A percentile compares a stretch with the other conserved stretches of the same genome.
Evolutionary conservation across 108 stramenopile species (phyloP).

Genomic region (Fistulifera pelliculosa): DNA sequence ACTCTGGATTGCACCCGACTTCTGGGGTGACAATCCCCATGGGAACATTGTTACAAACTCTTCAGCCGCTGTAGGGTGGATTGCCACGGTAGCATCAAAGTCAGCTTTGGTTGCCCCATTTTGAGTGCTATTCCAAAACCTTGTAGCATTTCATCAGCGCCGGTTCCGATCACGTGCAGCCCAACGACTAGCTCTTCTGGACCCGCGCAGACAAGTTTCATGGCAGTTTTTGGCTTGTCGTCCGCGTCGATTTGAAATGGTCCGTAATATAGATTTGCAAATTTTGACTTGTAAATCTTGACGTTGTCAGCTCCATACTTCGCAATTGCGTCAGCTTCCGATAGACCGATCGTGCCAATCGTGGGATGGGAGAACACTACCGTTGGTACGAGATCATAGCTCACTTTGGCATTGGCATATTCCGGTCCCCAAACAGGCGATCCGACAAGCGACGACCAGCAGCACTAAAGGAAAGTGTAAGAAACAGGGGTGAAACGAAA

Average conservation of each 20-base stretch:
- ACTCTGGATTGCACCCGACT: slow-evolving; percentile 31
- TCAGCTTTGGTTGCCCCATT: slow-evolving; percentile 94
- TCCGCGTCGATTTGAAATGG: slow-evolving; percentile 52
- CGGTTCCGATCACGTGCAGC: slow-evolving; percentile 81
- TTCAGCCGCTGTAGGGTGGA: slow-evolving; percentile 94
- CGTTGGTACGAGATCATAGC: slow-evolving; percentile 72
- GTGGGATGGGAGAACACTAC: slow-evolving; percentile 82
- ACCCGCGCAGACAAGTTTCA: slow-evolving; percentile 70
- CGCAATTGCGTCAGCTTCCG: slow-evolving; percentile 60
- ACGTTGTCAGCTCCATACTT: slow-evolving; percentile 75
- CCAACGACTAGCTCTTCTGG: slow-evolving; percentile 74
- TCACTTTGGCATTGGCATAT: slow-evolving; percentile 47
- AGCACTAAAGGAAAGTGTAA: neutral
- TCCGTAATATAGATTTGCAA: slow-evolving; percentile 85
- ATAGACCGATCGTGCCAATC: slow-evolving; percentile 60
- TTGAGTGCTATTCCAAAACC: slow-evolving; percentile 94
- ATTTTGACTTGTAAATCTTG: slow-evolving; percentile 68
- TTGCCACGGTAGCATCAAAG: slow-evolving; percentile 88
- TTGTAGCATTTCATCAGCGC: slow-evolving; percentile 94
- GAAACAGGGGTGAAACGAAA: neutral
- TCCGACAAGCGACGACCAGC: slow-evolving; percentile 19
- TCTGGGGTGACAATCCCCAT: slow-evolving; percentile 54
- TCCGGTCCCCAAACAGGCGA: slow-evolving; percentile 39
- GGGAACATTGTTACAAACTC: slow-evolving; percentile 89
- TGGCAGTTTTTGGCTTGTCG: slow-evolving; percentile 47